These are phyloP conservation scores for Echites panduratus DNA, from an alignment of 257 asterid genomes.

Conservation along the genomic window DNA sequence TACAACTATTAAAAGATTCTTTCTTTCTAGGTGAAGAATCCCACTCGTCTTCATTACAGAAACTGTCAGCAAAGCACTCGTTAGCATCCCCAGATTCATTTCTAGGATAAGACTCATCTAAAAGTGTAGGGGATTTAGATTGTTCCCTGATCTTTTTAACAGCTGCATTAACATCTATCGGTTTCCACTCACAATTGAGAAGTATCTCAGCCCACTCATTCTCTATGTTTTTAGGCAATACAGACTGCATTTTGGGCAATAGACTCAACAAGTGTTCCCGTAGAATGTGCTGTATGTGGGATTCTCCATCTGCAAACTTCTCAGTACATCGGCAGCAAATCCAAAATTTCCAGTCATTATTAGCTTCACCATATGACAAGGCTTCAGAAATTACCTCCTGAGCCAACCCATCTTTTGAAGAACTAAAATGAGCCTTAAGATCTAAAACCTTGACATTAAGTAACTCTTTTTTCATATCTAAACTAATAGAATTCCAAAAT, in stretches of 20 bases:
- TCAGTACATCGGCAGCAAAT: constrained; percentile 61
- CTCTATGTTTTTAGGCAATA: constrained; percentile 69
- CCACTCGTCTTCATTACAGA: constrained; percentile 51
- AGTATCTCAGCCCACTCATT: constrained; percentile 88
- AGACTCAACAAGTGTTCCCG: constrained; percentile 64
- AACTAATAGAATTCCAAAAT: constrained; percentile 55
- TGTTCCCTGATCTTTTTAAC: constrained; percentile 43
- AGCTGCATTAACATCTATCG: constrained; percentile 61
- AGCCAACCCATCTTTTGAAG: constrained; percentile 38
- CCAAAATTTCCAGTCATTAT: constrained; percentile 62
- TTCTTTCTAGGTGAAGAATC: constrained; percentile 52
- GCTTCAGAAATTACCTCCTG: constrained; percentile 58
- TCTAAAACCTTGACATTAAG: constrained; percentile 41
- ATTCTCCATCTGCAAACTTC: constrained; percentile 45
- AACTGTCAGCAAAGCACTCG: constrained; percentile 61
- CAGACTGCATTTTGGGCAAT: constrained; percentile 66
- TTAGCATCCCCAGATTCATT: constrained; percentile 45
- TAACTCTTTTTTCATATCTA: constrained; percentile 46
- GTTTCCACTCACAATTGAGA: constrained; percentile 78
- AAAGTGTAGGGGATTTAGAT: constrained; percentile 41
- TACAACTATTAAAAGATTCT: constrained; percentile 37
- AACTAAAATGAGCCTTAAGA: constrained; percentile 53
- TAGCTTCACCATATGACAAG: constrained; percentile 47
- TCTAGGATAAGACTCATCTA: constrained; percentile 39
- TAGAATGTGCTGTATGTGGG: constrained; percentile 48